Conservation (phyloP, 768 basidiomycete genomes). For the Tylopilus felleus region DNA sequence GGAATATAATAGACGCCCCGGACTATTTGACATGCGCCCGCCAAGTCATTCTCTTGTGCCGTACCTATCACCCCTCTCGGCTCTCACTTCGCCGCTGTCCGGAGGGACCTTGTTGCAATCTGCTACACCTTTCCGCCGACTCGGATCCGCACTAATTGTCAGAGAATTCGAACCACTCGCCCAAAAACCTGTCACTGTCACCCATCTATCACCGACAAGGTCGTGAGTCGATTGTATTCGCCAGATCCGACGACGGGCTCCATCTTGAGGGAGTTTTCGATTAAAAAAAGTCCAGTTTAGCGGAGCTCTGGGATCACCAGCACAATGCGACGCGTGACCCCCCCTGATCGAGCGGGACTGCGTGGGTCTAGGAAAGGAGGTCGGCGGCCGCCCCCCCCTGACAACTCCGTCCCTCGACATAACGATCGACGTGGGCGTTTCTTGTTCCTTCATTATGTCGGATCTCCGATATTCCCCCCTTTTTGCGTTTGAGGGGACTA, state of each 20-base stretch:
- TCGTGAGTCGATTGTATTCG: neutral
- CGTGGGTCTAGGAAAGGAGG: neutral
- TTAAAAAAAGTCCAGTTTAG: no score
- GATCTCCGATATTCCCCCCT: neutral
- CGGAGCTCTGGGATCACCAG: no score
- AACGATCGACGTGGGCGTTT: neutral
- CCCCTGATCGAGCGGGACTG: neutral
- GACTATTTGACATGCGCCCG: neutral
- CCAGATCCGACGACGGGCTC: neutral
- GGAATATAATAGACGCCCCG: neutral
- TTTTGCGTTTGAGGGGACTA: slow-evolving; percentile 4
- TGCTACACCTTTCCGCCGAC: neutral
- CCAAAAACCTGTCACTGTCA: neutral
- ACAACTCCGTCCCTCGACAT: neutral
- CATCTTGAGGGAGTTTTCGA: no score
- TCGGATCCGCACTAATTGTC: neutral
- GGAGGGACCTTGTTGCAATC: neutral
- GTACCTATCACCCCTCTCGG: neutral
- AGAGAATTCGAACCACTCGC: neutral
- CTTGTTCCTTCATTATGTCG: neutral
- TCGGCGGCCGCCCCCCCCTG: neutral
- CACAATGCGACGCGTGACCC: neutral
- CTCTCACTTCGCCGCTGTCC: neutral
- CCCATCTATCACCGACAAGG: neutral
- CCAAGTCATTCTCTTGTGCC: neutral